Base-by-base conservation (phyloP, 164 flowering plant genomes). In the Vitis cinerea region DNA sequence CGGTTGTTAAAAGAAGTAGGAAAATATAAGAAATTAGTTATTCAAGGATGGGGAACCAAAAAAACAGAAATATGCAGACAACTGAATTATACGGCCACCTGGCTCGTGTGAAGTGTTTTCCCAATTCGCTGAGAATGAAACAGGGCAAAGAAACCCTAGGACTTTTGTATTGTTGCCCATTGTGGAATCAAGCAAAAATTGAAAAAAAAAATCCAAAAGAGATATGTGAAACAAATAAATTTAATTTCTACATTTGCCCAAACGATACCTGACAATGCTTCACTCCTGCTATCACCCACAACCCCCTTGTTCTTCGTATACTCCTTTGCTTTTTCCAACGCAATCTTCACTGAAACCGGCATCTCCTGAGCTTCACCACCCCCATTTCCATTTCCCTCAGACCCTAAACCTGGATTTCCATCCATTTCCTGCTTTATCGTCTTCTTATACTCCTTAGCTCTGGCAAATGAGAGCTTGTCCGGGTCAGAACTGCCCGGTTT, bases 381-480 rank as follows among this genome's bases (percentile, higher is more conserved):
- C 11, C 61, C 50, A 49, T 57, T 57, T 15, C 58, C 77, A 66
- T n/a, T 59, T 31, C 63, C 70, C 50, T 48, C 57, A 48, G 51
- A 19, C 59, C 74, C 60, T 12, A 48, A 58, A 63, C 78, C 65
- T 74, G 77, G 53, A 61, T 65, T 58, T 59, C 59, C 68, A 37
- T 13, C 63, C 17, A 48, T 48, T 14, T 16, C 70, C 54, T 19
- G 3, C 57, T 68, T 12, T 4, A 17, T 8, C 3, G 69, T 58
- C 57, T 89, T 83, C 79, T 84, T 86, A 65, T 90, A 88, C 13
- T 79, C 78, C 65, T 77, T 83, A 12, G 90, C 87, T 68, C 59
- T 85, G 60, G 75, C 81, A 56, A 84, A 81, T 51, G 88, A 86
- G 37, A 81, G 83, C 72, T 83, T 81, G 1, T 81, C 80, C 10